Evolutionary conservation across 129 eudicot species (phyloP), one percentile per base, ranked within the genome.

Genomic region (Chrysanthemum makinoi): DNA sequence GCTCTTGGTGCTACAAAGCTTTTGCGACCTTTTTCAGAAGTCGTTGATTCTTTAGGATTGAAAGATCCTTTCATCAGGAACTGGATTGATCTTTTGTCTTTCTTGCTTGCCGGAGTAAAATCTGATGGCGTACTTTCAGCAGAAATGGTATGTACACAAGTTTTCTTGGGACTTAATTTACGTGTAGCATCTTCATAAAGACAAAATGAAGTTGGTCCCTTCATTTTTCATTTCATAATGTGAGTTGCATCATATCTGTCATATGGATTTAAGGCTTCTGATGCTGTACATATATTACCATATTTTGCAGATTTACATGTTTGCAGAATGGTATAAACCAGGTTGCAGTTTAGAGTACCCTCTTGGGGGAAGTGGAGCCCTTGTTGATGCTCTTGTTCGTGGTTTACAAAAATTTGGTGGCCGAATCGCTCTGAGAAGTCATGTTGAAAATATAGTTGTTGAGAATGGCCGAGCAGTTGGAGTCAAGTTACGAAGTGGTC

Each of bases 251-350:
- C 9, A 39, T 39, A 39, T 6, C 10, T 39, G 44, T 1, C 44
- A 39, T 6, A 39, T 33, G 65, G 33, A 17, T 73, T 62, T 3
- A 30, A 71, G 9, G 75, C 30, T 44, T 22, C 56, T 69, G 54
- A 18, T 66, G 35, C 14, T 54, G 62, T 59, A 10, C 49, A 62
- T 74, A 57, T 57, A 30, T 50, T 48, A 46, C 51, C n/a, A 69
- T 65, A 10, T 74, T 74, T 75, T 83, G 75, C 82, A 93, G 96
- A 82, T 89, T 62, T 93, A 93, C 84, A 89, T 93, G 98, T 89
- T 93, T 81, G 92, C 96, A 14, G 98, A 93, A 81, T 93, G 96
- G 98, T 93, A 93, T 77, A 93, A 89, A 78, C 98, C 98, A 20
- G 96, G 96, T 57, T 84, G 96, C 82, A 80, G 76, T 65, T 70